Conservation (phyloP, 805 yeast genomes). For the Ogataea pini region DNA sequence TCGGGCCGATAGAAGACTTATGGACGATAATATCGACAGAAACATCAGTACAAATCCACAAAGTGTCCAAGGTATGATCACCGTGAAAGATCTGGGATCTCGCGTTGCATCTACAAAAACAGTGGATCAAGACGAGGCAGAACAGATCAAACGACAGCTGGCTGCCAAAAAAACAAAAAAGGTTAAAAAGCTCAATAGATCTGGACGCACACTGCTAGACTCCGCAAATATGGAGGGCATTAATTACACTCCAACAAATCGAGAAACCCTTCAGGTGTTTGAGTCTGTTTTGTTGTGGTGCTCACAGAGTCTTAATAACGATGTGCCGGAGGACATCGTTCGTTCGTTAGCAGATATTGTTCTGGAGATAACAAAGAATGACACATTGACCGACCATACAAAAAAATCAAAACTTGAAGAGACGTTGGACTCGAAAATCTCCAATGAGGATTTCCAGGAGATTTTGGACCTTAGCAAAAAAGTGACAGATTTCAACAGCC, state of each 20-base stretch:
- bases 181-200: slow-evolving; percentile 13
- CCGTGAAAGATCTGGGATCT: slow-evolving; percentile 66
- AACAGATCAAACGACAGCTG: slow-evolving; percentile 17
- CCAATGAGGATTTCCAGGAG: slow-evolving; percentile 47
- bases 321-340: slow-evolving; percentile 73
- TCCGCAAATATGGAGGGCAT: slow-evolving; percentile 46
- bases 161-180: slow-evolving; percentile 12
- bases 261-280: slow-evolving; percentile 50
- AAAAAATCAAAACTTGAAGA: slow-evolving; percentile 54
- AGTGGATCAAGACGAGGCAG: slow-evolving; percentile 20
- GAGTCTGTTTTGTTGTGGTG: slow-evolving; percentile 64
- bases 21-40: slow-evolving; percentile 41
- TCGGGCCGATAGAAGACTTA: slow-evolving; percentile 53
- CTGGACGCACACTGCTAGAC: slow-evolving; percentile 34
- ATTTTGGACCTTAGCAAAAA: slow-evolving; percentile 44
- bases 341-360: slow-evolving; percentile 71
- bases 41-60: slow-evolving; percentile 66
- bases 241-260: slow-evolving; percentile 63
- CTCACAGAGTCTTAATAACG: slow-evolving; percentile 55
- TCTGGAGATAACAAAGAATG: slow-evolving; percentile 54
- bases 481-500: slow-evolving; percentile 50
- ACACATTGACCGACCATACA: slow-evolving; percentile 40
- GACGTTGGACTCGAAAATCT: slow-evolving; percentile 44
- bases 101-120: slow-evolving; percentile 9
- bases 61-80: slow-evolving; percentile 69